phyloP scores from a whole-genome alignment of 2,329 filamentous ascomycete species.

The Diaporthe citrichinensis region DNA sequence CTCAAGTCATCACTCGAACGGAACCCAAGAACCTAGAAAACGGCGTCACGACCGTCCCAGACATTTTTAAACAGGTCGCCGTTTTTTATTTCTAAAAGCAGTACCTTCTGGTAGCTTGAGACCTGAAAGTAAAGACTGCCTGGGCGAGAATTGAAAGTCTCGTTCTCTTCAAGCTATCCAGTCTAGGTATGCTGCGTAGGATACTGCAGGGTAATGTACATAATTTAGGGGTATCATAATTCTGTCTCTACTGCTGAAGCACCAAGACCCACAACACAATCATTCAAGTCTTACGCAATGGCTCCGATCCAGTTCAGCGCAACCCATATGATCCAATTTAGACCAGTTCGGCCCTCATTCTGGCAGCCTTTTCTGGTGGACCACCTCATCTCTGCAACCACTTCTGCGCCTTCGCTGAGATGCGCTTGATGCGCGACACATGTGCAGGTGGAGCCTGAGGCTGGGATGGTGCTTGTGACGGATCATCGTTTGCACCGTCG shows the following conservation, averaged over 20 bases:
- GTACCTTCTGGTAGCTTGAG: no score
- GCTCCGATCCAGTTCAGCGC: neutral
- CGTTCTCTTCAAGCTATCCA: neutral
- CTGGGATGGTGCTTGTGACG: neutral
- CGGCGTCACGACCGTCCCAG: no score
- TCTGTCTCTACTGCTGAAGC: neutral
- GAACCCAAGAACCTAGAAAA: no score
- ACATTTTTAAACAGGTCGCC: no score
- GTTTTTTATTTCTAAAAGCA: no score
- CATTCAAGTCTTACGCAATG: neutral
- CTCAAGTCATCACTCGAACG: no score
- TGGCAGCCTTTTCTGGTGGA: neutral
- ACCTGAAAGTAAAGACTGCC: no score
- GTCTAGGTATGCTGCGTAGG: neutral
- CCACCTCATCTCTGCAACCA: slow-evolving; percentile 24
- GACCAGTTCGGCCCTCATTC: no score
- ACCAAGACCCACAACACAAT: neutral
- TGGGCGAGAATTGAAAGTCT: neutral
- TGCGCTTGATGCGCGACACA: slow-evolving; percentile 28
- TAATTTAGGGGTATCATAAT: neutral
- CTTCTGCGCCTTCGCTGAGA: slow-evolving; percentile 40
- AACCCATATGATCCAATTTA: no score
- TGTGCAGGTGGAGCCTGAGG: neutral
- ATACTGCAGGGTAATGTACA: neutral
- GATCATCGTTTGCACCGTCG: neutral